Conservation (phyloP, 768 basidiomycete genomes). For the Boletus rubropictus region DNA sequence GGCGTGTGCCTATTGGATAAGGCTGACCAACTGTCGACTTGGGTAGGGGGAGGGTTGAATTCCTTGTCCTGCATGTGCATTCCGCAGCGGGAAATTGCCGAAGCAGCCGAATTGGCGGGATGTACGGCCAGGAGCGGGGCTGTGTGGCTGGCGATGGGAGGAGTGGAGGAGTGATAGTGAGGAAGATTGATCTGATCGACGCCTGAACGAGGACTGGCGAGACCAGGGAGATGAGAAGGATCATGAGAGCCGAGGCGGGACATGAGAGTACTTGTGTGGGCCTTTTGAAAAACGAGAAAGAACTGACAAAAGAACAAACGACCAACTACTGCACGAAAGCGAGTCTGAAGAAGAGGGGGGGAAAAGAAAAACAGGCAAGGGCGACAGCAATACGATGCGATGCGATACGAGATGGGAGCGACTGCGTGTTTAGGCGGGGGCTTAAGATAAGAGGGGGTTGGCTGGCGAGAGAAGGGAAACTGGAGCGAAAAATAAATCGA, state of each 20-base stretch:
- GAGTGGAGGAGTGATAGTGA: conserved; percentile 11
- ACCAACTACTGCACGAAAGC: conserved; percentile 30
- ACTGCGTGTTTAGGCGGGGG: conserved; percentile 28
- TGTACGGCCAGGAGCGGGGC: conserved; percentile 8
- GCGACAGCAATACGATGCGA: conserved; percentile 34
- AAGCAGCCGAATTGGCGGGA: conserved; percentile 16
- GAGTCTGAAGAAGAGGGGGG: conserved; percentile 13
- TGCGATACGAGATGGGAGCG: conserved; percentile 23
- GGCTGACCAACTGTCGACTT: conserved; percentile 28
- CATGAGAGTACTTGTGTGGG: conserved; percentile 30
- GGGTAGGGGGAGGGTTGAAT: conserved; percentile 24
- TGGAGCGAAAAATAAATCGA: conserved; percentile 27
- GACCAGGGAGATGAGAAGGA: conserved; percentile 33
- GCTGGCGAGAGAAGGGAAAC: conserved; percentile 5
- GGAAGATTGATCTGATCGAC: conserved; percentile 24
- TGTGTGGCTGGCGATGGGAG: conserved; percentile 3
- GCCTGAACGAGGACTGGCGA: conserved; percentile 27
- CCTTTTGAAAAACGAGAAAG: conserved; percentile 26
- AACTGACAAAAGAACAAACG: conserved; percentile 21
- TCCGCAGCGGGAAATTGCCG: conserved; percentile 34
- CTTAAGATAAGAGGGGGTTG: conserved; percentile 28
- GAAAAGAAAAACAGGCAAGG: conserved; percentile 17
- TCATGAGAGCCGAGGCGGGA: conserved; percentile 41
- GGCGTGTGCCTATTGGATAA: conserved; percentile 32
- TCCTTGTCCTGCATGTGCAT: conserved; percentile 35